These are phyloP conservation scores for Trichoderma arundinaceum DNA, from an alignment of 2,329 filamentous ascomycete genomes.

Conservation along the genomic window DNA sequence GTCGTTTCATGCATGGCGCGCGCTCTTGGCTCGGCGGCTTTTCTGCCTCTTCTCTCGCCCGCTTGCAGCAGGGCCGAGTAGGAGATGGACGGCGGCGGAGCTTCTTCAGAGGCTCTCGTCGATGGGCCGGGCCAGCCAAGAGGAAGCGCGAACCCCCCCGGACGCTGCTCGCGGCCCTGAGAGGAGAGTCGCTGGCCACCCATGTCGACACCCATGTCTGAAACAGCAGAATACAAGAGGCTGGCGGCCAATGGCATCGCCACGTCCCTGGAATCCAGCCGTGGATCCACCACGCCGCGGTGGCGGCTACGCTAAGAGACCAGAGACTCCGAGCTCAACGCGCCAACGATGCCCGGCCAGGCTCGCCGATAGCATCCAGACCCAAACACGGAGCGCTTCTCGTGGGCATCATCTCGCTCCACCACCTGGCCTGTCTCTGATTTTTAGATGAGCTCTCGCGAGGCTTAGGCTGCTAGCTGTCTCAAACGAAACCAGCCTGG, in stretches of 20 bases:
- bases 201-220: constrained; percentile 15
- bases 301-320: constrained; percentile 24
- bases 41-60: background rate
- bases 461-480: constrained; percentile 21
- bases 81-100: constrained; percentile 14
- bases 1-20: constrained; percentile 30
- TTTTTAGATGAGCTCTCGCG: constrained; percentile 13
- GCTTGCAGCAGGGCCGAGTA: constrained; percentile 17
- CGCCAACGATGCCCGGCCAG: background rate
- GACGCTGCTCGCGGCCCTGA: too few species aligned
- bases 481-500: background rate
- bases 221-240: constrained; percentile 4
- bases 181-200: constrained; percentile 15
- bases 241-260: constrained; percentile 22
- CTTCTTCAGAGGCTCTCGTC: constrained; percentile 14
- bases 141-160: constrained; percentile 7
- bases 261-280: constrained; percentile 20
- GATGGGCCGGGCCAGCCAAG: constrained; percentile 7
- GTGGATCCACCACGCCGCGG: constrained; percentile 9
- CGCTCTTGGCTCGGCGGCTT: constrained; percentile 21
- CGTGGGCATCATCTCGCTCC: constrained; percentile 14
- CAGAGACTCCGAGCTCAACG: constrained; percentile 8
- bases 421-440: constrained; percentile 20
- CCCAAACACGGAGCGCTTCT: constrained; percentile 13
- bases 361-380: constrained; percentile 19